Base-by-base conservation (phyloP, 2,329 filamentous ascomycete genomes). In the Plenodomus lindquistii region DNA sequence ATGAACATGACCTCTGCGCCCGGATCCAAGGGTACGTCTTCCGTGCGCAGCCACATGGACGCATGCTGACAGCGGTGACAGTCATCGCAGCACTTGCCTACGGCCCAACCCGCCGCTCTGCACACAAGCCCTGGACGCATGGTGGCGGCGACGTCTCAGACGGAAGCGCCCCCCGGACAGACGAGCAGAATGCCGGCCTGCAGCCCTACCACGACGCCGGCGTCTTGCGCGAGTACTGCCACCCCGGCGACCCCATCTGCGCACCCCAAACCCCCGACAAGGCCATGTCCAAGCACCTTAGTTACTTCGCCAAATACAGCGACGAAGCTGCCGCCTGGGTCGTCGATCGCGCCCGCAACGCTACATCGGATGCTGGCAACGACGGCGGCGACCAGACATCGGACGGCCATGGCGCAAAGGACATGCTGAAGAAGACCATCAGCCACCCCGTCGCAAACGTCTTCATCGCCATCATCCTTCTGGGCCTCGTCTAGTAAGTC, bases 171-270 rank as follows among this genome's bases (percentile, higher is more conserved):
- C 57, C 62, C 18, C 59, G 62, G 27, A 55, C 60, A 8, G 48
- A 52, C 4, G 48, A 59, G 37, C 44, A 65, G 44, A 54, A 56
- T 27, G 57, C 58, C 10, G 60, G 57, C n/a, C 47, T 63, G 15
- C 48, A 60, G 41, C 59, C 59, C 15, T 65, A 62, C 35, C 56
- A 48, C 19, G 53, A 65, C 20, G 77, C 79, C 2, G 66, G 63
- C 8, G 81, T 80, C 55, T 80, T 86, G 49, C 74, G 84, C 69
- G 82, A 82, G 7, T 87, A 86, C 75, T 87, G 84, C 64, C 84
- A 87, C 57, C 72, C 78, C 3, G 61, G 78, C 2, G 84, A 86
- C 51, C 83, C 83, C 0, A 86, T 84, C 66, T 87, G 84, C 74
- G 86, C 82, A 62, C 60, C 62, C 0, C 81, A 81, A 6, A 57